phyloP scores from a whole-genome alignment of 116 monocot genomes.

The Papilionanthe hybrid region DNA sequence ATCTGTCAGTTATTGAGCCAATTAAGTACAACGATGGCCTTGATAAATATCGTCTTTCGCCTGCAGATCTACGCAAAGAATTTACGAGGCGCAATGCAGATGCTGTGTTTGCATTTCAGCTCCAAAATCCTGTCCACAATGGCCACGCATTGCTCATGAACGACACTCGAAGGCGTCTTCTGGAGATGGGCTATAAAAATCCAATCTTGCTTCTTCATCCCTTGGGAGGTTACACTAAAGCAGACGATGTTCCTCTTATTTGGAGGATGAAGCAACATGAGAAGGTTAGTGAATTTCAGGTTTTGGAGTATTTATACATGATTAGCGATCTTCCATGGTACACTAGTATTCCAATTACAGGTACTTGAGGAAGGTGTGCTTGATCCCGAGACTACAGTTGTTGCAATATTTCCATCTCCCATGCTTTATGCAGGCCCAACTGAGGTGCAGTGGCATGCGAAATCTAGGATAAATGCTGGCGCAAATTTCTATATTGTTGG shows the following conservation, averaged over 20 bases:
- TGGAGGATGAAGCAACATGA: conserved; percentile 97
- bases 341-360: conserved; percentile 18
- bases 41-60: conserved; percentile 72
- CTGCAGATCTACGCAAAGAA: conserved; percentile 73
- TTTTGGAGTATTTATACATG: not conserved
- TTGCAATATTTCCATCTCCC: conserved; percentile 79
- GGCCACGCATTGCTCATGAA: conserved; percentile 93
- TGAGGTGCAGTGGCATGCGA: conserved; percentile 97
- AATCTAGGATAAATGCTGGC: conserved; percentile 81
- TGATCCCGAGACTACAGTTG: conserved; percentile 77
- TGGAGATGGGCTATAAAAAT: conserved; percentile 84
- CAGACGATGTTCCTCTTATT: conserved; percentile 85
- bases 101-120: conserved; percentile 93
- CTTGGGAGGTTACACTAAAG: conserved; percentile 84
- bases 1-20: conserved; percentile 76
- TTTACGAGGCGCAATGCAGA: conserved; percentile 75
- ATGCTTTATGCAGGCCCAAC: conserved; percentile 93
- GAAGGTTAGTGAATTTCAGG: conserved; percentile 42
- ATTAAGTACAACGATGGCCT: conserved; percentile 93
- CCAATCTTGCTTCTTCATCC: conserved; percentile 80
- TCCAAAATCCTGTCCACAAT: conserved; percentile 90
- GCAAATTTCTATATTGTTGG: conserved; percentile 95
- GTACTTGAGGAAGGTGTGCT: conserved; percentile 88
- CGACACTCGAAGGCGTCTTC: conserved; percentile 64
- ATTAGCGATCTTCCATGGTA: not conserved